A percentile compares a stretch with the other conserved stretches of the same genome.
phyloP scores from a whole-genome alignment of 768 basidiomycete genomes.

The Leccinum rimulosum region DNA sequence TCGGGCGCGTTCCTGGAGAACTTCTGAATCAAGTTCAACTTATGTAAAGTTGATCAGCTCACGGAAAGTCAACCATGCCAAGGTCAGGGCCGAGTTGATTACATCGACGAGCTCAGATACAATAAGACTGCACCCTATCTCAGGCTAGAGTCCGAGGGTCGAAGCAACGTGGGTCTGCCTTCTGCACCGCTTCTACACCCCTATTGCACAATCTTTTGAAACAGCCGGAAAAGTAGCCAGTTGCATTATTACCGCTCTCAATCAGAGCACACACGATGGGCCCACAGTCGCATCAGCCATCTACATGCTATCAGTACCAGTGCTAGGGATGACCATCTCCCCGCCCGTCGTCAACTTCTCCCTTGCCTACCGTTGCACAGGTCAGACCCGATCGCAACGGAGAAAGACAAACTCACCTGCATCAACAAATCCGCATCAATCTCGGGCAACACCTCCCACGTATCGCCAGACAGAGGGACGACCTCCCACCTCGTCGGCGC shows the following conservation, averaged over 20 bases:
- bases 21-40: too few relatives aligned
- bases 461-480: slow-evolving; percentile 53
- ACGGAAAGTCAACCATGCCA: background rate
- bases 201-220: background rate
- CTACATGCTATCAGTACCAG: slow-evolving; percentile 28
- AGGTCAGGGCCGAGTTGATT: background rate
- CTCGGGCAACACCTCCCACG: slow-evolving; percentile 56
- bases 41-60: too few relatives aligned
- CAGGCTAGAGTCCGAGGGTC: background rate
- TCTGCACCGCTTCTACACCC: background rate
- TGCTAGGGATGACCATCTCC: slow-evolving; percentile 15
- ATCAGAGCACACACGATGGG: background rate
- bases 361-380: slow-evolving; percentile 27
- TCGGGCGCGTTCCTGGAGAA: too few relatives aligned
- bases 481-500: slow-evolving; percentile 73
- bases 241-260: background rate
- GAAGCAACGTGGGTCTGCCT: background rate
- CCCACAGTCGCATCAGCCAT: background rate
- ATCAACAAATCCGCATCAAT: slow-evolving; percentile 58
- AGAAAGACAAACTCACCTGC: slow-evolving; percentile 41
- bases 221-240: background rate
- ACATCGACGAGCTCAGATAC: background rate
- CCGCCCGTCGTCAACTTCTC: slow-evolving; percentile 19
- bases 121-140: background rate
- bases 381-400: background rate